Percentiles rank a stretch among this genome's conserved stretches.
Evolutionary conservation across 805 yeast genomes (phyloP).

Genomic region (Kazachstania taianensis): DNA sequence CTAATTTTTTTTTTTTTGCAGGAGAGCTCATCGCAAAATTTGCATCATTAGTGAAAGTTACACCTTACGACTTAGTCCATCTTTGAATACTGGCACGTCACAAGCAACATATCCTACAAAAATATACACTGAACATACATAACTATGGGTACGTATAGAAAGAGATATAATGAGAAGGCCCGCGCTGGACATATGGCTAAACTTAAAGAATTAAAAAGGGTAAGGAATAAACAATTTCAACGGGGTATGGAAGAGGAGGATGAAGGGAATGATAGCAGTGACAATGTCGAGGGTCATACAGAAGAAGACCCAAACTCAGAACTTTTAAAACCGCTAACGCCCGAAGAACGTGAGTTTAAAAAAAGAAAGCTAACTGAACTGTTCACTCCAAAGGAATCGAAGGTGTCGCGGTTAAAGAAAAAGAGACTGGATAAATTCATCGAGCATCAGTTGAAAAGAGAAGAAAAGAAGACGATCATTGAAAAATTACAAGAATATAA

Average conservation of each 20-base stretch:
- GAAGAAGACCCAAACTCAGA: slow-evolving; percentile 48
- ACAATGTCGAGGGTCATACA: slow-evolving; percentile 2
- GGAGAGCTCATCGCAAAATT: slow-evolving; percentile 6
- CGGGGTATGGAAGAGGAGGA: slow-evolving; percentile 39
- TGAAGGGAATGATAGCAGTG: slow-evolving; percentile 16
- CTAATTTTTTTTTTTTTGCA: neutral
- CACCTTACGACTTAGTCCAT: too few species aligned
- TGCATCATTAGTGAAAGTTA: too few species aligned
- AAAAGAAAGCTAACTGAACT: slow-evolving; percentile 56
- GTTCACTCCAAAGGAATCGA: slow-evolving; percentile 53
- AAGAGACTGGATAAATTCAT: slow-evolving; percentile 85
- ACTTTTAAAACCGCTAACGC: slow-evolving; percentile 50
- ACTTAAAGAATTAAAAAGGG: slow-evolving; percentile 56
- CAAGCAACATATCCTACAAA: too few species aligned
- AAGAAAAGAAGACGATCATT: slow-evolving; percentile 71
- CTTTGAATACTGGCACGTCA: too few species aligned
- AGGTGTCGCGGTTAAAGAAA: slow-evolving; percentile 60
- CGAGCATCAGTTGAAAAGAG: slow-evolving; percentile 79
- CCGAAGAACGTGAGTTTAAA: slow-evolving; percentile 51
- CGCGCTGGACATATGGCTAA: slow-evolving; percentile 76
- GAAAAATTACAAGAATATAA: slow-evolving; percentile 54
- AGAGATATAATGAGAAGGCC: slow-evolving; percentile 77
- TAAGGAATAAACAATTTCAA: slow-evolving; percentile 59
- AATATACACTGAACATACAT: too few species aligned
- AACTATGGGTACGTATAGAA: slow-evolving; percentile 70